Evolutionary conservation across 768 basidiomycete genomes (phyloP), one percentile per base, ranked within the genome.

Genomic region (Tylopilus rubrobrunneus): DNA sequence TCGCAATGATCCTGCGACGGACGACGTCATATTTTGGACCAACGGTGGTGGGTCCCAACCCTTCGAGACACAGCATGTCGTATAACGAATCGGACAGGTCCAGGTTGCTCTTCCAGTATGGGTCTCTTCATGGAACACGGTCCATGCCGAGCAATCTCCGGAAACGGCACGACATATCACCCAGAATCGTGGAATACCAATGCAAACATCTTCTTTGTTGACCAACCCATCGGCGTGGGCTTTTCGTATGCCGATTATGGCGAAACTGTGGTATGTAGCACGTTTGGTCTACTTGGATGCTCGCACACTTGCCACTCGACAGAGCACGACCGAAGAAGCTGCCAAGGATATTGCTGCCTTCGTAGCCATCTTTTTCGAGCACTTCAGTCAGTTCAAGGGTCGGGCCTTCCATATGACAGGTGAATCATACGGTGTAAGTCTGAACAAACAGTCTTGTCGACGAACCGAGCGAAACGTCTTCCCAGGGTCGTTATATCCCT

Each of bases 41-140:
- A 77, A 77, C 52, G 80, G 79, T 58, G 86, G 86, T 49, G 45
- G 71, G 78, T 57, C 72, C 25, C 71, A 1, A 69, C 37, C 27
- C 33, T 25, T n/a, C 12, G 43, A 40, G 12, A 5, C 9, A 40
- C 6, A 12, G 4, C 19, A 15, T 27, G 14, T 9, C 23, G n/a
- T 15, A 29, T 44, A 10, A 42, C 40, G 14, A 17, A 14, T 37
- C n/a, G 33, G 34, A 39, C 34, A 70, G 70, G 70, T 12, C 82
- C 82, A 19, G 81, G 81, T 31, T 76, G 76, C 60, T 80, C 80
- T 4, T 78, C 78, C 39, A 80, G 79, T 71, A 72, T 85, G 1
- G 88, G 86, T 4, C 73, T 89, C 12, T 77, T 89, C 56, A 86
- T 87, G 77, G 89, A 89, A 66, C 71, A 78, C 59, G 89, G 89